Evolutionary conservation across 768 basidiomycete genomes (phyloP), one percentile per base, ranked within the genome.

Genomic region (Suillus placidus): DNA sequence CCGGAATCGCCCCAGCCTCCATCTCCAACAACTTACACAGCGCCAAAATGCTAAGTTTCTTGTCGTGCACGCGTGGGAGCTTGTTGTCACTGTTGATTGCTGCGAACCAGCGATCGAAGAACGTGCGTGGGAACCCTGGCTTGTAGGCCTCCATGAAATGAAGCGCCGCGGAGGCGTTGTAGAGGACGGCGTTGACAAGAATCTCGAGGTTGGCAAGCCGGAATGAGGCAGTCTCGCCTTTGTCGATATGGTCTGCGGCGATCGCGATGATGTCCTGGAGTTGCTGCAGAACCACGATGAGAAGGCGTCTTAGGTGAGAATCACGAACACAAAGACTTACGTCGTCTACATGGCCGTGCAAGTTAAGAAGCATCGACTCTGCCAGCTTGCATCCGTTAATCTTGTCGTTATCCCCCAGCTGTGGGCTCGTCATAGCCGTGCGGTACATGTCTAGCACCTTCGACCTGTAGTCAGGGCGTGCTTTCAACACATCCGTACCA

Each of bases 41-140:
- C 12, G 94, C 87, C 64, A 92, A 74, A 64, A 95, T 86, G 69
- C 85, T 87, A 64, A 96, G 80, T 77, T 91, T 94, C 84, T 95
- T 94, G 79, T 96, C 94, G 73, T 97, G 94, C 52, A 97, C 93
- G 23, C 94, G 87, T 14, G 93, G 92, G 42, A 95, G 83, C 57
- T 82, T 84, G 32, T 75, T 80, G 18, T 83, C 80, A 43, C 68
- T 72, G 64, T 87, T 88, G 76, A 94, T 91, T 13, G 87, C 86
- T 13, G 77, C 84, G 73, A 95, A 95, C 94, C 94, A 96, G 68
- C 81, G 84, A 72, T 93, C 87, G 73, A 96, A 94, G 82, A 96
- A 94, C n/a, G 76, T 72, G 43, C 89, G 87, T 0, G 90, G 84
- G 43, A 83, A 80, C n/a, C 88, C 88, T 0, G 87, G 77, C 32